These are phyloP conservation scores for Eucalyptus microcorys DNA, from an alignment of 345 rosid genomes.

Conservation along the genomic window DNA sequence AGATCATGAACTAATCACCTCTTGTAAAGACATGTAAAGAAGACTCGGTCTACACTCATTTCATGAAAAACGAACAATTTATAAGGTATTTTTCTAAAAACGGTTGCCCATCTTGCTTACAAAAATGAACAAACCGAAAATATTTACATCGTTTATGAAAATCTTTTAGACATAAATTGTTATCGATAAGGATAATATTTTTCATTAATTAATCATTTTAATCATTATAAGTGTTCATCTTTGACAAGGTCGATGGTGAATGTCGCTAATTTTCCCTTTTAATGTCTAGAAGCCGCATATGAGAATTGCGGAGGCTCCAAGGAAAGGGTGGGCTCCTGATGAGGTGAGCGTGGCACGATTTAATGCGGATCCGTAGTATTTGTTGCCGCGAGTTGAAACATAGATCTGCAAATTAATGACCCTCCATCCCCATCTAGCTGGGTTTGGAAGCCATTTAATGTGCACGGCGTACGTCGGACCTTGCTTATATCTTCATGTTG, in stretches of 20 bases:
- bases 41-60: fast-evolving
- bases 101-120: not conserved
- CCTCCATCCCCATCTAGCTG: not conserved
- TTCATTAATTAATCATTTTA: not conserved
- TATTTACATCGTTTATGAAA: not conserved
- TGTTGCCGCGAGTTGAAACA: not conserved
- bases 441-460: not conserved
- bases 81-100: no score
- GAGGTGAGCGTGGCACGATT: not conserved
- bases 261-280: not conserved
- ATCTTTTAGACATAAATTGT: no score
- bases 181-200: not conserved
- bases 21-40: not conserved
- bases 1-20: no score
- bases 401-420: not conserved
- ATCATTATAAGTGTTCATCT: not conserved
- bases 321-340: not conserved
- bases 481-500: not conserved
- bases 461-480: not conserved
- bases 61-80: fast-evolving
- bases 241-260: not conserved
- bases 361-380: not conserved
- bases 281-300: not conserved
- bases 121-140: not conserved
- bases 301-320: not conserved